Percentiles rank a stretch among this genome's conserved stretches.
These are phyloP conservation scores for Ceriops tagal DNA, from an alignment of 345 rosid genomes.

Conservation along the genomic window DNA sequence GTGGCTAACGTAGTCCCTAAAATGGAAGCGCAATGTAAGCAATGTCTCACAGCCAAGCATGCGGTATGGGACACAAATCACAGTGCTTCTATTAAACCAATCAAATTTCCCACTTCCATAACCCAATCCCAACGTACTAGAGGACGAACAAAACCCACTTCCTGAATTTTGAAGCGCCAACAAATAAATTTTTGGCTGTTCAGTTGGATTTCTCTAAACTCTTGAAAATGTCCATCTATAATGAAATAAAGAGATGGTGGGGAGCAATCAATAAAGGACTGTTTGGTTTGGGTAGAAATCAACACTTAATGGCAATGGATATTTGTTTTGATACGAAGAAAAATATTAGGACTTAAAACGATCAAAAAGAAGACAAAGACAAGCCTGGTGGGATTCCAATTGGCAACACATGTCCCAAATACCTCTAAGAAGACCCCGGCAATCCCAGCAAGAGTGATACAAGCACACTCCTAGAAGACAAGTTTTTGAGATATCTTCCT, in stretches of 20 bases:
- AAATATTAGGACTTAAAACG: no score
- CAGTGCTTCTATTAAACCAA: constrained; percentile 4
- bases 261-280: background rate
- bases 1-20: background rate
- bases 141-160: background rate
- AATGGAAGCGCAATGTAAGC: constrained; percentile 4
- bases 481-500: background rate
- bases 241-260: background rate
- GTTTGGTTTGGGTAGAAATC: no score
- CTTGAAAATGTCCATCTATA: background rate
- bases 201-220: background rate
- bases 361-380: no score
- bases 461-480: no score
- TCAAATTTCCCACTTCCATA: background rate
- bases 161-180: background rate
- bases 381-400: no score
- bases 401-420: no score
- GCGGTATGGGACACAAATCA: background rate
- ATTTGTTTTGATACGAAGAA: no score
- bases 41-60: constrained; percentile 4
- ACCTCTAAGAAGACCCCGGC: no score
- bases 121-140: background rate
- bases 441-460: no score
- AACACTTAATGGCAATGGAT: no score
- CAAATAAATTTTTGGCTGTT: background rate